Conservation (phyloP, 1,139 yeast genomes). For the Candida sp. region DNA sequence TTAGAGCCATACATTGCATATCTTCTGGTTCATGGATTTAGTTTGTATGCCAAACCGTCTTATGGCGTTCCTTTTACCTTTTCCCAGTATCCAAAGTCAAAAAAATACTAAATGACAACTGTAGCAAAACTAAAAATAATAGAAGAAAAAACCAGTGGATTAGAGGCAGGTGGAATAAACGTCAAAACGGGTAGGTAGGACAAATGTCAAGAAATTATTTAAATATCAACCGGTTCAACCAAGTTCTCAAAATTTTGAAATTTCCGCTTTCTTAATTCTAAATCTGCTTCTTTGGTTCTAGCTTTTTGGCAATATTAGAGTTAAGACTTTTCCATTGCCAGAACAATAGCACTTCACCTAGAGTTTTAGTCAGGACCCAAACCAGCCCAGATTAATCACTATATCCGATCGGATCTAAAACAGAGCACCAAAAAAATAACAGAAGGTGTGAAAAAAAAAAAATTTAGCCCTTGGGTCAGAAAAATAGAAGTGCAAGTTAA, state of each 20-base stretch:
- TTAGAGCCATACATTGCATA: neutral
- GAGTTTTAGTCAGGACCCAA: too few relatives aligned
- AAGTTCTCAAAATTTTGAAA: neutral
- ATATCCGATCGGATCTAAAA: constrained; percentile 3
- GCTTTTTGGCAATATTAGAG: neutral
- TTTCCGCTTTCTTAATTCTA: neutral
- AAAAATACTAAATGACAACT: neutral
- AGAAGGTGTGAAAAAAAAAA: neutral
- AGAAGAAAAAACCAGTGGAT: neutral
- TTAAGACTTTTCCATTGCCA: neutral
- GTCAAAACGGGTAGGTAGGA: neutral
- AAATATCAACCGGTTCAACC: neutral
- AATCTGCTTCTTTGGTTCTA: neutral
- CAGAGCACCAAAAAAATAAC: neutral
- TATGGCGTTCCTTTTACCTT: too few relatives aligned
- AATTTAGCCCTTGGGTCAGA: too few relatives aligned
- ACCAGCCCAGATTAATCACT: neutral
- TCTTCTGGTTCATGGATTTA: too few relatives aligned
- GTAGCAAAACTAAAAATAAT: neutral
- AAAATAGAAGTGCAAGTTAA: too few relatives aligned
- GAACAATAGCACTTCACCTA: too few relatives aligned
- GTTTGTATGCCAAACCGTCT: neutral
- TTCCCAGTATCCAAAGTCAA: neutral
- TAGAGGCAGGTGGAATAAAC: neutral
- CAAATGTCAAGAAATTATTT: neutral